phyloP scores from a whole-genome alignment of 306 rosid genomes.

The Notholithocarpus densiflorus region DNA sequence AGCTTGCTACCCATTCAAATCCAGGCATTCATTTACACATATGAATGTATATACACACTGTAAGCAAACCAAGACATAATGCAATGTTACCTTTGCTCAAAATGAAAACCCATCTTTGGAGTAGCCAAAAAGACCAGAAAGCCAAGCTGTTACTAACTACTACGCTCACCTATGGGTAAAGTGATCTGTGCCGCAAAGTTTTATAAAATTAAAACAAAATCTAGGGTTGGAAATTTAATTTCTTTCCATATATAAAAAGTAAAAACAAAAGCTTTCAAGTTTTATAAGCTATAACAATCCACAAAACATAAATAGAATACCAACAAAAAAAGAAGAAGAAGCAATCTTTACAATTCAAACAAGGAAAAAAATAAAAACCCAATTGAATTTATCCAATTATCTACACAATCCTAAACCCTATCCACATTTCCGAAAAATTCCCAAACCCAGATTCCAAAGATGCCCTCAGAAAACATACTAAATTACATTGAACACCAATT shows the following conservation, averaged over 20 bases:
- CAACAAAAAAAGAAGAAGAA: not conserved
- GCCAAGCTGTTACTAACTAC: too few relatives aligned
- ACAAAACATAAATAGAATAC: not conserved
- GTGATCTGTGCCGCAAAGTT: too few relatives aligned
- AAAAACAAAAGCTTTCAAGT: not conserved
- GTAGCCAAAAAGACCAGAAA: not conserved
- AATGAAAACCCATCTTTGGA: not conserved
- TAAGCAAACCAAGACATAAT: not conserved
- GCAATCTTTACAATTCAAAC: not conserved
- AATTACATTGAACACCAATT: not conserved
- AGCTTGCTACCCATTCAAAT: not conserved
- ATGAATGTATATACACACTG: not conserved
- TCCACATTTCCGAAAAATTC: not conserved
- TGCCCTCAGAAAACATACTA: not conserved
- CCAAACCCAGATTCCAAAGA: constrained; percentile 18
- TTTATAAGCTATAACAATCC: not conserved
- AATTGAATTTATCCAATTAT: not conserved
- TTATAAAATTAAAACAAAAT: too few relatives aligned
- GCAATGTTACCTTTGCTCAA: not conserved
- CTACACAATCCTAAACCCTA: constrained; percentile 24
- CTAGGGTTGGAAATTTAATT: not conserved
- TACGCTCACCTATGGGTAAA: too few relatives aligned
- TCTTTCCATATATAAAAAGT: not conserved
- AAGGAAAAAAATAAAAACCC: not conserved
- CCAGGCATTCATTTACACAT: too few relatives aligned